Evolutionary conservation across 1,284 basidiomycete genomes (phyloP).

Genomic region (Chiua sp.): DNA sequence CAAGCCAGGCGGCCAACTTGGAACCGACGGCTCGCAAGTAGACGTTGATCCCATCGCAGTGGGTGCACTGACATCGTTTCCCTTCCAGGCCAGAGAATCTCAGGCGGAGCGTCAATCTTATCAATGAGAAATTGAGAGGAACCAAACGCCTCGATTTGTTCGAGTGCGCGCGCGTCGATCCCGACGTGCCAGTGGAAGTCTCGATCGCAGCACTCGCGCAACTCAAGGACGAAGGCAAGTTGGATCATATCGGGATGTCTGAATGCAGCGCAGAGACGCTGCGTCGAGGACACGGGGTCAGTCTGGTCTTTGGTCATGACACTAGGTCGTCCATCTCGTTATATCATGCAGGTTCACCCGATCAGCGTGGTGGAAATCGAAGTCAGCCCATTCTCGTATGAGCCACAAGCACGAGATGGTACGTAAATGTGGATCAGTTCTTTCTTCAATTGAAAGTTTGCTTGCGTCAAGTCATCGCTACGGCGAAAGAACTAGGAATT

Average conservation of each 20-base stretch:
- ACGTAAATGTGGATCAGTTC: no score
- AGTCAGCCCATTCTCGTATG: slow-evolving; percentile 54
- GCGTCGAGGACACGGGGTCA: slow-evolving; percentile 48
- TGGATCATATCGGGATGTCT: slow-evolving; percentile 56
- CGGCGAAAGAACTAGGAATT: slow-evolving; percentile 51
- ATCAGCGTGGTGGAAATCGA: slow-evolving; percentile 59
- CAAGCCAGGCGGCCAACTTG: no score
- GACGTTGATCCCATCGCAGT: no score
- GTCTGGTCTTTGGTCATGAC: background rate
- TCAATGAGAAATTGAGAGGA: slow-evolving; percentile 48
- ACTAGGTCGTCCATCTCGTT: no score
- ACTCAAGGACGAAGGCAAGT: slow-evolving; percentile 48
- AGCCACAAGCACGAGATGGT: slow-evolving; percentile 45
- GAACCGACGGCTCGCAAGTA: no score
- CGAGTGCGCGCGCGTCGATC: slow-evolving; percentile 39
- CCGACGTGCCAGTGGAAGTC: slow-evolving; percentile 42
- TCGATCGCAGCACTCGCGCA: slow-evolving; percentile 37
- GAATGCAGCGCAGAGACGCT: slow-evolving; percentile 48
- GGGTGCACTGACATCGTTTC: no score
- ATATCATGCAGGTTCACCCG: slow-evolving; percentile 53
- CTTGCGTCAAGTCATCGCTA: slow-evolving; percentile 47
- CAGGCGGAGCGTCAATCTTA: slow-evolving; percentile 42
- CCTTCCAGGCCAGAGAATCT: no score
- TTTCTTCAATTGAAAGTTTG: no score
- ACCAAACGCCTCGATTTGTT: slow-evolving; percentile 55